phyloP scores from a whole-genome alignment of 2,329 filamentous ascomycete genomes.

The Aspergillus bombycis region DNA sequence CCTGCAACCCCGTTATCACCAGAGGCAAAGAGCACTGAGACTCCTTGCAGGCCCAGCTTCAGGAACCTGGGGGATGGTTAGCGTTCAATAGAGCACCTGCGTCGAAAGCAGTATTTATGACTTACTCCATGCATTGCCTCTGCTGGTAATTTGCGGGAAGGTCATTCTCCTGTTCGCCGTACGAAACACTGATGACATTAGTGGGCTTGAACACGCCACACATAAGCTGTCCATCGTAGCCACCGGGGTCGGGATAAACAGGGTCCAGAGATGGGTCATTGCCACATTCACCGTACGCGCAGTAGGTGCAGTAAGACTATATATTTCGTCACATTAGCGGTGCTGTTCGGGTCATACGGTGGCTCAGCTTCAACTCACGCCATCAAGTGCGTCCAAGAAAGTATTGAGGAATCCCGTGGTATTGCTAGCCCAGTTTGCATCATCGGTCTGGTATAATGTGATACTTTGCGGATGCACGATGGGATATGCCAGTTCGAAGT shows the following conservation, averaged over 20 bases:
- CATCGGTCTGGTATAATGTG: conserved; percentile 8
- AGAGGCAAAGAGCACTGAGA: conserved; percentile 10
- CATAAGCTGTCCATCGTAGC: conserved; percentile 9
- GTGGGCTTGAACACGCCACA: conserved; percentile 12
- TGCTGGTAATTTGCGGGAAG: conserved; percentile 8
- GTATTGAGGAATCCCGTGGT: conserved; percentile 10
- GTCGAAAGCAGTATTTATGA: not conserved
- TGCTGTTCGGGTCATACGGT: too few relatives aligned
- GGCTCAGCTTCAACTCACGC: not conserved
- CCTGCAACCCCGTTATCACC: conserved; percentile 11
- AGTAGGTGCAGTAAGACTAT: conserved; percentile 11
- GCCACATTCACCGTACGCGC: conserved; percentile 11
- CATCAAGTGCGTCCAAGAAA: conserved; percentile 12
- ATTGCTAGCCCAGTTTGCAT: conserved; percentile 1
- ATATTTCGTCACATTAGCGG: not conserved
- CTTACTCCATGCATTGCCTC: conserved; percentile 9
- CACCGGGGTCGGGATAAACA: conserved; percentile 6
- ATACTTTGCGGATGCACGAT: conserved; percentile 10
- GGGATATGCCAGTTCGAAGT: conserved; percentile 10
- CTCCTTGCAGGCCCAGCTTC: conserved; percentile 13
- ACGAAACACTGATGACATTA: conserved; percentile 12
- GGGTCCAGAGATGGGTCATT: conserved; percentile 8
- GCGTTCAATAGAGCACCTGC: too few relatives aligned
- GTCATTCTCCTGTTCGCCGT: conserved; percentile 9
- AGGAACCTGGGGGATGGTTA: not conserved